Conservation (phyloP, 768 basidiomycete genomes). For the Russula foetens region DNA sequence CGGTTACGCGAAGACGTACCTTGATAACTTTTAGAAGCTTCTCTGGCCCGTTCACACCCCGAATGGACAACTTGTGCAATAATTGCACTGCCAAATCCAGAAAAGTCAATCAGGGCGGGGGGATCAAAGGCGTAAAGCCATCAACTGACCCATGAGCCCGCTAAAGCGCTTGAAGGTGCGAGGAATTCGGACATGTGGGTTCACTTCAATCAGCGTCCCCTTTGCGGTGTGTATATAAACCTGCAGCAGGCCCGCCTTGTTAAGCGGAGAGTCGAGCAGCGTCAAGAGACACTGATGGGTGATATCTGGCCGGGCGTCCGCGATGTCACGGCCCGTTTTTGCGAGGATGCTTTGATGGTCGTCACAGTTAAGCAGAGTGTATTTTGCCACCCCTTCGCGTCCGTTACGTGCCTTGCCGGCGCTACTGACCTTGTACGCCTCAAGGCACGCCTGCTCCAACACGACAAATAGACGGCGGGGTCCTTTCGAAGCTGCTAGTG, state of each 20-base stretch:
- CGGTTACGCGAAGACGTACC: constrained; percentile 34
- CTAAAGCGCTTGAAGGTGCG: constrained; percentile 98
- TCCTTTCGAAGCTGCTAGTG: constrained; percentile 36
- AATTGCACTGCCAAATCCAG: constrained; percentile 66
- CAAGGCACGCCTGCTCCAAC: constrained; percentile 89
- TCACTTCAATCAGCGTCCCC: constrained; percentile 95
- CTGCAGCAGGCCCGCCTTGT: constrained; percentile 94
- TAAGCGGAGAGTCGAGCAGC: constrained; percentile 92
- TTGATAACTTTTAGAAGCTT: constrained; percentile 97
- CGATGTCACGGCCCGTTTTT: constrained; percentile 95
- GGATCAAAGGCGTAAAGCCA: not conserved
- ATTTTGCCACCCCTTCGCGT: constrained; percentile 77
- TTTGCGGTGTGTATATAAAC: constrained; percentile 98
- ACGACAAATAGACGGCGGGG: constrained; percentile 81
- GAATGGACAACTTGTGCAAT: constrained; percentile 89
- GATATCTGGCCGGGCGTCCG: constrained; percentile 98
- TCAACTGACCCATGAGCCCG: constrained; percentile 83
- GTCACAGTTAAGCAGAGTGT: constrained; percentile 95
- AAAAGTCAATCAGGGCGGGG: not conserved
- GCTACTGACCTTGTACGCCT: constrained; percentile 82
- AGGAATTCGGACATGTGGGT: constrained; percentile 95
- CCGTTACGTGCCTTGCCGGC: constrained; percentile 43
- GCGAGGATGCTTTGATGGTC: constrained; percentile 98
- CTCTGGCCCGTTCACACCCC: constrained; percentile 94
- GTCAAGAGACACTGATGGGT: constrained; percentile 99